Evolutionary conservation across 371 early-diverging fungal genomes (phyloP).

Genomic region (Lichtheimia hyalospora): DNA sequence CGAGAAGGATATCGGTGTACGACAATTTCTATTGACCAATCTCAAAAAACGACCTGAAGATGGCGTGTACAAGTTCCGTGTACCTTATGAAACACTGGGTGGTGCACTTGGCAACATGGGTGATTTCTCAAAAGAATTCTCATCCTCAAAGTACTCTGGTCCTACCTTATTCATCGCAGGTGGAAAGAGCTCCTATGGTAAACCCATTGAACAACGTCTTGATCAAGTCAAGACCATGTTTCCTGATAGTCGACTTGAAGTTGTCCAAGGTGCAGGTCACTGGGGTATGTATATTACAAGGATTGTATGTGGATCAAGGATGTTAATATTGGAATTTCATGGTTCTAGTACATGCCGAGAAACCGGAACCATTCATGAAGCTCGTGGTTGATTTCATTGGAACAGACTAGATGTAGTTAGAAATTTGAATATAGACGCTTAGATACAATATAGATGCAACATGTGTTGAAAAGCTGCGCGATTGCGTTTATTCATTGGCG

Average conservation of each 20-base stretch:
- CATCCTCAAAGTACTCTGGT: conserved; percentile 34
- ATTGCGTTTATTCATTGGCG: too few relatives aligned
- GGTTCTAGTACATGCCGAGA: conserved; percentile 21
- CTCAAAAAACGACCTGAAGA: conserved; percentile 53
- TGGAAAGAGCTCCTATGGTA: conserved; percentile 65
- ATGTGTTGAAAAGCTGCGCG: too few relatives aligned
- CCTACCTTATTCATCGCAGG: conserved; percentile 84
- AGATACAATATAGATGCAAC: too few relatives aligned
- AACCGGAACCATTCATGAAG: conserved; percentile 16
- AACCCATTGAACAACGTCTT: conserved; percentile 37
- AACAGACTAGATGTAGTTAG: not conserved
- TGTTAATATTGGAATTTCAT: not conserved
- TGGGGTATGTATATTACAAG: conserved; percentile 66
- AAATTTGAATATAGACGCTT: too few relatives aligned
- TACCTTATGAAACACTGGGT: conserved; percentile 72
- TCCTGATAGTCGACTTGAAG: conserved; percentile 59
- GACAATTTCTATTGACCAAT: conserved; percentile 92
- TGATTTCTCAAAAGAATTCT: conserved; percentile 45
- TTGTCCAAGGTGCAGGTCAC: conserved; percentile 76
- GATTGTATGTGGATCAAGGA: not conserved
- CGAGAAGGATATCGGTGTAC: conserved; percentile 59
- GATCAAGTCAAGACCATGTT: conserved; percentile 61
- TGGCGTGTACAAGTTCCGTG: conserved; percentile 60
- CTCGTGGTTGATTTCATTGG: conserved; percentile 7
- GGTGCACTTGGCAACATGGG: conserved; percentile 57